Conservation (phyloP, 1,284 basidiomycete genomes). For the Fomitopsis pinicola region DNA sequence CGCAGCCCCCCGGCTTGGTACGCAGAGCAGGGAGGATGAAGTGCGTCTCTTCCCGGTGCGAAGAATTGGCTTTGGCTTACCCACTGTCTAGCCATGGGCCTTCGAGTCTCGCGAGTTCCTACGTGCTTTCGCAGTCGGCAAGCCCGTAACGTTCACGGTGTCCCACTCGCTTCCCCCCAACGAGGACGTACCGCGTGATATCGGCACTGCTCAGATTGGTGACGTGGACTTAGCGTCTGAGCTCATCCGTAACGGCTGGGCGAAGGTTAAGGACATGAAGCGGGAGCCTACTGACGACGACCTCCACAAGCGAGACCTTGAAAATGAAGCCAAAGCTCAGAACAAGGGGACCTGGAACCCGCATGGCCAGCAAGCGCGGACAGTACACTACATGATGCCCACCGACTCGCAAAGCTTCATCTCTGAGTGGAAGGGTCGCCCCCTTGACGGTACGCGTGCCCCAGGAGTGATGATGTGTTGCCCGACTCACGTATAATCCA, state of each 20-base stretch:
- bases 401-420: constrained; percentile 87
- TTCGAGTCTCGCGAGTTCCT: constrained; percentile 94
- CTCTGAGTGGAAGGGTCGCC: constrained; percentile 86
- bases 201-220: constrained; percentile 69
- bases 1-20: constrained; percentile 77
- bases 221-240: constrained; percentile 76
- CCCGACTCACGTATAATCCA: constrained; percentile 24
- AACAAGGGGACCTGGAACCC: constrained; percentile 87
- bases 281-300: constrained; percentile 79
- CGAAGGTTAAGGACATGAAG: constrained; percentile 85
- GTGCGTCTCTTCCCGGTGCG: constrained; percentile 33
- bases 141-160: constrained; percentile 79
- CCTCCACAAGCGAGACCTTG: constrained; percentile 66
- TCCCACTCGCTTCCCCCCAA: constrained; percentile 69
- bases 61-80: neutral
- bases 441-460: constrained; percentile 67
- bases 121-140: constrained; percentile 81
- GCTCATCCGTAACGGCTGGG: constrained; percentile 86
- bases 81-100: constrained; percentile 66
- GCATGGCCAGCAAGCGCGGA: constrained; percentile 75
- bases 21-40: constrained; percentile 81
- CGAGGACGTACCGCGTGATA: constrained; percentile 69
- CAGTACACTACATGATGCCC: constrained; percentile 87
- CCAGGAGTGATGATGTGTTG: neutral
- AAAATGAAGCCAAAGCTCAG: constrained; percentile 74